Evolutionary conservation across 371 early-diverging fungal genomes (phyloP).

Genomic region (Zancudomyces culisetae): DNA sequence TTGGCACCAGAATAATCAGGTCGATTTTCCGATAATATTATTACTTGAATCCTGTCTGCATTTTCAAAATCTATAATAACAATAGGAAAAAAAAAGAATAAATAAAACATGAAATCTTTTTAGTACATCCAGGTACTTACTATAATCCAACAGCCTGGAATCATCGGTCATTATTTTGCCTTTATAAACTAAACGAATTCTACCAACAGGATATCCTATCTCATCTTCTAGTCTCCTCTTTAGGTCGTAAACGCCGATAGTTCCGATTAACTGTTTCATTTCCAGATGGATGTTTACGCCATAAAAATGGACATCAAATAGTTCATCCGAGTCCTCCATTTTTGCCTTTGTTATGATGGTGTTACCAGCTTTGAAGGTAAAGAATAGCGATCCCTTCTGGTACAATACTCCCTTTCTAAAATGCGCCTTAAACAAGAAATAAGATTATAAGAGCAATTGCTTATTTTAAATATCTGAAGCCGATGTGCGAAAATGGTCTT

Average conservation of each 20-base stretch:
- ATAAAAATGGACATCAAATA: background rate
- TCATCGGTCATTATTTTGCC: conserved; percentile 53
- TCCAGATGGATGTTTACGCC: background rate
- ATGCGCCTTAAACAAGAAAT: too few relatives aligned
- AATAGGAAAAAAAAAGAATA: background rate
- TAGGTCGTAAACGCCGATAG: background rate
- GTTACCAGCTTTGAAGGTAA: too few relatives aligned
- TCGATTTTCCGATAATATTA: background rate
- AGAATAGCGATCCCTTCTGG: too few relatives aligned
- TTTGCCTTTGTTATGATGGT: too few relatives aligned
- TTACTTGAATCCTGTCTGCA: background rate
- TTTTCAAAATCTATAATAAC: conserved; percentile 9
- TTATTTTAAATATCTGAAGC: too few relatives aligned
- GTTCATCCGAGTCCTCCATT: too few relatives aligned
- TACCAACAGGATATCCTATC: conserved; percentile 15
- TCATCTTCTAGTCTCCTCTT: background rate
- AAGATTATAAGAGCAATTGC: too few relatives aligned
- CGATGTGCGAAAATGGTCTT: too few relatives aligned
- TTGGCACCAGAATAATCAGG: background rate
- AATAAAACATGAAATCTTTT: conserved; percentile 1
- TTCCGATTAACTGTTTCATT: background rate
- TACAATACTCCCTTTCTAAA: too few relatives aligned
- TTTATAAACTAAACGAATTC: conserved; percentile 46
- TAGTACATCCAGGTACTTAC: conserved; percentile 25
- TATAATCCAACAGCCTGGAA: conserved; percentile 30